Conservation (phyloP, 257 asterid genomes). For the Solanum chmielewskii region DNA sequence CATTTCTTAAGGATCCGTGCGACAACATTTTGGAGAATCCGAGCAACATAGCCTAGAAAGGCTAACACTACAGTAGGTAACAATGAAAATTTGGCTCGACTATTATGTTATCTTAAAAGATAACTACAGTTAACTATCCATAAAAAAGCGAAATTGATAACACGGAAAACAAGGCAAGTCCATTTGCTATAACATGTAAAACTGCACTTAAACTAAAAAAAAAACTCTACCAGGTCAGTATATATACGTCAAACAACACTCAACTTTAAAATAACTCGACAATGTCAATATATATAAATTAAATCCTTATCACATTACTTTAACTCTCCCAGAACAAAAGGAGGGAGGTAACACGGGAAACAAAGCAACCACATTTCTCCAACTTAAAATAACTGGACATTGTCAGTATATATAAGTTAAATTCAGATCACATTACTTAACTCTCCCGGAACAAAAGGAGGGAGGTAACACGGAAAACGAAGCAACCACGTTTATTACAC, state of each 20-base stretch:
- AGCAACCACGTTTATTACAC: neutral
- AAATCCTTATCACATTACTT: conserved; percentile 13
- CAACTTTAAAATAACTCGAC: neutral
- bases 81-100: neutral
- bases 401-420: neutral
- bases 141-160: neutral
- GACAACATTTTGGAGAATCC: neutral
- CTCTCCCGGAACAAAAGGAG: conserved; percentile 61
- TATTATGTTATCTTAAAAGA: neutral
- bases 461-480: conserved; percentile 23
- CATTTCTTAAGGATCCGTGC: neutral
- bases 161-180: neutral
- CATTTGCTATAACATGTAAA: neutral
- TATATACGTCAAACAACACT: neutral
- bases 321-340: conserved; percentile 46
- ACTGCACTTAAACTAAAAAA: neutral
- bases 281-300: neutral
- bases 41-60: neutral
- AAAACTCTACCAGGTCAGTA: neutral
- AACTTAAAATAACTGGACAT: neutral
- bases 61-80: neutral
- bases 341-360: conserved; percentile 38
- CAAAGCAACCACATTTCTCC: neutral
- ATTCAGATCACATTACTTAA: conserved; percentile 16
- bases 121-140: neutral